These are phyloP conservation scores for Bisporella sp. DNA, from an alignment of 2,329 filamentous ascomycete genomes.

Conservation along the genomic window DNA sequence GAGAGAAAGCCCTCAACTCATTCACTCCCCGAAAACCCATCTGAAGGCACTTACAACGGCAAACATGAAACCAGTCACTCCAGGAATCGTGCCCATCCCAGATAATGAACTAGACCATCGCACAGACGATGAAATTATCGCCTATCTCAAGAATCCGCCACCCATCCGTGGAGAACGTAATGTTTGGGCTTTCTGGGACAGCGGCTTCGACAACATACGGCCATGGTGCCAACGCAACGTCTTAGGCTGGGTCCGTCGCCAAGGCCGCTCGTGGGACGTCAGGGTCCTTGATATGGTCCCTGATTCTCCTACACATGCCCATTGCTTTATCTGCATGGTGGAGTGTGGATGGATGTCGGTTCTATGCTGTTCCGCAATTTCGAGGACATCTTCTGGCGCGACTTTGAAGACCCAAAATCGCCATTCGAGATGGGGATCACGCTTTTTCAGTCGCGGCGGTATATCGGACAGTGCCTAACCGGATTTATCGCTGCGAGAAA, in stretches of 20 bases:
- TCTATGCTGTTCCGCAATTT: constrained; percentile 34
- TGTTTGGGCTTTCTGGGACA: constrained; percentile 40
- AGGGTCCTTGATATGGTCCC: constrained; percentile 33
- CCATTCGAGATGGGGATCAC: constrained; percentile 29
- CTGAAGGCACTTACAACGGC: no score
- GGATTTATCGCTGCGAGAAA: constrained; percentile 37
- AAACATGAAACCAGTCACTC: no score
- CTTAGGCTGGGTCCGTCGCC: constrained; percentile 35
- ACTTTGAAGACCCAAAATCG: constrained; percentile 29
- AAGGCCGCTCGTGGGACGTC: constrained; percentile 34
- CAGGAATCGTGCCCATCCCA: background rate
- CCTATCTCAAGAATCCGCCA: constrained; percentile 21
- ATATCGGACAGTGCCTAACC: constrained; percentile 27
- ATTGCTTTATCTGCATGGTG: constrained; percentile 34
- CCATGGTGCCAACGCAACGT: constrained; percentile 32
- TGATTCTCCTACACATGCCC: constrained; percentile 31
- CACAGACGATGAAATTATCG: constrained; percentile 36
- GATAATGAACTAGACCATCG: background rate
- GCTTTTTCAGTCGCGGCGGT: constrained; percentile 13
- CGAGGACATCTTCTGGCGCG: constrained; percentile 36
- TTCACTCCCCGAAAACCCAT: no score
- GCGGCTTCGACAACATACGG: constrained; percentile 30
- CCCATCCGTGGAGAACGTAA: constrained; percentile 35
- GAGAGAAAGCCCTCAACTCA: no score
- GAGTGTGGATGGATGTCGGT: constrained; percentile 37